Percentiles rank a stretch among this genome's conserved stretches.
These are phyloP conservation scores for Vigna mungo DNA, from an alignment of 306 rosid genomes.

Conservation along the genomic window DNA sequence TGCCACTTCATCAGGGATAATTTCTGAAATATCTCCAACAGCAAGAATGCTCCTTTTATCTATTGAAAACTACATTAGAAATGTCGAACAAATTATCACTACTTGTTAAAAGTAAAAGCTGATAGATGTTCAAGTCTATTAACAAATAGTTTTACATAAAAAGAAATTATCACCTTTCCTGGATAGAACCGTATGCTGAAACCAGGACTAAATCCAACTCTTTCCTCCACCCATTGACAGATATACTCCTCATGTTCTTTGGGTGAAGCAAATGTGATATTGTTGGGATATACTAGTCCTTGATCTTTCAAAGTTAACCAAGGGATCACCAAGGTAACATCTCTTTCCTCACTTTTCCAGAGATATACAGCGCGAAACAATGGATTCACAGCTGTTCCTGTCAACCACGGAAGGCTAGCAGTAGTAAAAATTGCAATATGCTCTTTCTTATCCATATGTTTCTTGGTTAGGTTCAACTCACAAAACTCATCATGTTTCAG, in stretches of 20 bases:
- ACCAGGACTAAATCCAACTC: conserved; percentile 66
- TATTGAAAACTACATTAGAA: conserved; percentile 66
- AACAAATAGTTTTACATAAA: not conserved
- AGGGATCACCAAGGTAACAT: conserved; percentile 82
- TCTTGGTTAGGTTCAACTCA: conserved; percentile 34
- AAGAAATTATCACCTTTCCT: conserved; percentile 64
- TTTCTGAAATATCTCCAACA: conserved; percentile 91
- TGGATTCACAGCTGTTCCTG: conserved; percentile 98
- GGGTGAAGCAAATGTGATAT: conserved; percentile 69
- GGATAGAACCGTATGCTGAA: conserved; percentile 78
- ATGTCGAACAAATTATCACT: conserved; percentile 39
- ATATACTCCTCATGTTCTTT: conserved; percentile 76
- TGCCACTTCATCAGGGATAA: conserved; percentile 77
- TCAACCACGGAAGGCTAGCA: conserved; percentile 99
- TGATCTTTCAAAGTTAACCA: conserved; percentile 90
- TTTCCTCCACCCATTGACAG: conserved; percentile 80
- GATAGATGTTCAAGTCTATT: conserved; percentile 26
- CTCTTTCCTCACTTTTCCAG: conserved; percentile 65
- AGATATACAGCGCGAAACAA: conserved; percentile 94
- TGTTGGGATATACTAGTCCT: conserved; percentile 75
- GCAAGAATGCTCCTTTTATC: conserved; percentile 97
- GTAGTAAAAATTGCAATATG: conserved; percentile 93
- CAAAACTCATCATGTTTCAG: conserved; percentile 29
- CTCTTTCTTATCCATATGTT: conserved; percentile 68
- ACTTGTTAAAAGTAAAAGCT: conserved; percentile 1